A percentile compares a stretch with the other conserved stretches of the same genome.
phyloP scores from a whole-genome alignment of 2,329 filamentous ascomycete genomes.

The Dactylella cylindrospora region DNA sequence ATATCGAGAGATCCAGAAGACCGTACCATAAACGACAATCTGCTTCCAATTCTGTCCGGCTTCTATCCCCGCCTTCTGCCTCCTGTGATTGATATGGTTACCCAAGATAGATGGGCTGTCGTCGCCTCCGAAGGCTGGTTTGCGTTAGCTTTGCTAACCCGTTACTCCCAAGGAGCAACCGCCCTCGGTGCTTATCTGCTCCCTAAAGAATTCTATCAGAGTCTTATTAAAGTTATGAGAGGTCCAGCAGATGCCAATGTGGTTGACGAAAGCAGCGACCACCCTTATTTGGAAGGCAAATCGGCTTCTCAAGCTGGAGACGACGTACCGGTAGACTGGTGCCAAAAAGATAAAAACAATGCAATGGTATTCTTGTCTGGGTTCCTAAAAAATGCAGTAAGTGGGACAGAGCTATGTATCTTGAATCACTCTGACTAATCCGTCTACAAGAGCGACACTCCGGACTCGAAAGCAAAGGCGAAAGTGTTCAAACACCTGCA shows the following conservation, averaged over 20 bases:
- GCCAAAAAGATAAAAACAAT: constrained; percentile 24
- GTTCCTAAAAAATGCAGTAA: constrained; percentile 23
- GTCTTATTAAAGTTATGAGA: neutral
- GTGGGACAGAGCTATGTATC: neutral
- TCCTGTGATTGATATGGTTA: constrained; percentile 54
- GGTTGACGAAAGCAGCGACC: too few relatives aligned
- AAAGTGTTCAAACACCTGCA: constrained; percentile 1
- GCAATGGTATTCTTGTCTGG: constrained; percentile 20
- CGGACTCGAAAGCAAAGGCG: too few relatives aligned
- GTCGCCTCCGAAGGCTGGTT: constrained; percentile 58
- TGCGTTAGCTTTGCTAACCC: constrained; percentile 56
- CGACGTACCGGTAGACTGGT: neutral
- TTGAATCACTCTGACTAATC: neutral
- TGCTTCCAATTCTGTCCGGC: constrained; percentile 51
- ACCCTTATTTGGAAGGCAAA: too few relatives aligned
- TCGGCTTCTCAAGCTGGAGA: too few relatives aligned
- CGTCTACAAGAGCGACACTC: neutral
- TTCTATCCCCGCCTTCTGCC: constrained; percentile 51
- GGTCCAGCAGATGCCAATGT: neutral
- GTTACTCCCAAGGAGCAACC: constrained; percentile 9
- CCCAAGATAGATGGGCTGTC: constrained; percentile 56
- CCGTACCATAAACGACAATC: constrained; percentile 39
- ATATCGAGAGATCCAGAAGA: constrained; percentile 50
- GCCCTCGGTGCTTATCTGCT: neutral
- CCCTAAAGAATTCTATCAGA: constrained; percentile 12